A percentile compares a stretch with the other conserved stretches of the same genome.
Evolutionary conservation across 2,329 filamentous ascomycete genomes (phyloP).

Genomic region (Colletotrichum spinosum): DNA sequence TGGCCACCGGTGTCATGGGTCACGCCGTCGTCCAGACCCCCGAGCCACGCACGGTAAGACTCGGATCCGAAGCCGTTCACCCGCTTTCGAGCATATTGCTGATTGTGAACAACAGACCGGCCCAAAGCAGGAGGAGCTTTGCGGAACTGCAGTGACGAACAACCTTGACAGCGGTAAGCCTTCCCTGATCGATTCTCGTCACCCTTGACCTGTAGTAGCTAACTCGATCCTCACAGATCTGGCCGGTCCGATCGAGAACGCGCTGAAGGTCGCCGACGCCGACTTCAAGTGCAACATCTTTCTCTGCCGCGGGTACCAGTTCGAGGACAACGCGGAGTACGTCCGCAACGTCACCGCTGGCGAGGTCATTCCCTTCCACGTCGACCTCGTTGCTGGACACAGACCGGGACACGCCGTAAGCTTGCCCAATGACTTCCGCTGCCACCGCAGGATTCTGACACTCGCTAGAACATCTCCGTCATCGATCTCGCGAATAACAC

Average conservation of each 20-base stretch:
- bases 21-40: conserved; percentile 27
- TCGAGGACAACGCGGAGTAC: conserved; percentile 44
- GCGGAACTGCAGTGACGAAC: conserved; percentile 39
- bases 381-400: conserved; percentile 53
- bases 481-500: conserved; percentile 58
- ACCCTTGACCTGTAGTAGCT: neutral
- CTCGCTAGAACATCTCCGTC: conserved; percentile 58
- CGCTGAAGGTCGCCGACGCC: conserved; percentile 39
- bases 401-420: conserved; percentile 45
- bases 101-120: conserved; percentile 37
- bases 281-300: conserved; percentile 44
- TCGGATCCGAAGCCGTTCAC: neutral
- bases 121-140: conserved; percentile 40
- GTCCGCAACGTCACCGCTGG: conserved; percentile 44
- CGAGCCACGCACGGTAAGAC: conserved; percentile 28
- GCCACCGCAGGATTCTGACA: neutral
- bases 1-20: conserved; percentile 27
- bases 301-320: conserved; percentile 46
- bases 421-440: neutral
- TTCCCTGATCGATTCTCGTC: neutral
- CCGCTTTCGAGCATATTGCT: neutral
- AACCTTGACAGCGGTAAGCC: conserved; percentile 39
- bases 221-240: conserved; percentile 32
- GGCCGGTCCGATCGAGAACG: conserved; percentile 45
- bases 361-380: conserved; percentile 49